A percentile compares a stretch with the other conserved stretches of the same genome.
Evolutionary conservation across 2,329 filamentous ascomycete genomes (phyloP).

Genomic region (Diaporthe ilicicola): DNA sequence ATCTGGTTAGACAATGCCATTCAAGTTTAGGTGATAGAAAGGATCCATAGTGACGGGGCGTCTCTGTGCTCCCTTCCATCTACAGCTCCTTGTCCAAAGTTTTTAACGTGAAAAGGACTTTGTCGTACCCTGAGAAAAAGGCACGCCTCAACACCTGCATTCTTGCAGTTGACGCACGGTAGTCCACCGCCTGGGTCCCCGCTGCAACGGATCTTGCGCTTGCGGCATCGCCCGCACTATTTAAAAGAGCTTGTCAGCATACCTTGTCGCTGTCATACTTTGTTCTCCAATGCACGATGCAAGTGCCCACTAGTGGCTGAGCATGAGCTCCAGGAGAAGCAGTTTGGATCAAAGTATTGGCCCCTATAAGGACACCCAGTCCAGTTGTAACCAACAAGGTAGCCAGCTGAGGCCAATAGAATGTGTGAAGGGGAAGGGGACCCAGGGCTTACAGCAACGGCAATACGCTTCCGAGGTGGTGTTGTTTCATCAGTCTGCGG

Average conservation of each 20-base stretch:
- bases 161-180: conserved; percentile 85
- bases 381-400: neutral
- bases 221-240: conserved; percentile 88
- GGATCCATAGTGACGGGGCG: neutral
- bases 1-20: conserved; percentile 17
- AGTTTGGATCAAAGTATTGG: neutral
- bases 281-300: conserved; percentile 8
- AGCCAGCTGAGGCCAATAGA: neutral
- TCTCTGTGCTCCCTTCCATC: neutral
- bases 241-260: conserved; percentile 27
- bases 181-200: conserved; percentile 80
- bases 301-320: neutral
- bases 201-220: conserved; percentile 94
- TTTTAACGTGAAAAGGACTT: neutral
- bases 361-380: neutral
- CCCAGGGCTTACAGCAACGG: conserved; percentile 62
- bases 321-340: neutral
- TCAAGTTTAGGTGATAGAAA: neutral
- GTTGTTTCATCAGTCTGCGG: conserved; percentile 51
- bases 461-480: conserved; percentile 64
- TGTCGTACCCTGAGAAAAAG: conserved; percentile 78
- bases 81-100: too few relatives aligned
- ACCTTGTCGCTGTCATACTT: neutral
- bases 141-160: conserved; percentile 75
- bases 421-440: too few relatives aligned